Base-by-base conservation (phyloP, 352 stramenopile species). In the Thraustotheca clavata region DNA sequence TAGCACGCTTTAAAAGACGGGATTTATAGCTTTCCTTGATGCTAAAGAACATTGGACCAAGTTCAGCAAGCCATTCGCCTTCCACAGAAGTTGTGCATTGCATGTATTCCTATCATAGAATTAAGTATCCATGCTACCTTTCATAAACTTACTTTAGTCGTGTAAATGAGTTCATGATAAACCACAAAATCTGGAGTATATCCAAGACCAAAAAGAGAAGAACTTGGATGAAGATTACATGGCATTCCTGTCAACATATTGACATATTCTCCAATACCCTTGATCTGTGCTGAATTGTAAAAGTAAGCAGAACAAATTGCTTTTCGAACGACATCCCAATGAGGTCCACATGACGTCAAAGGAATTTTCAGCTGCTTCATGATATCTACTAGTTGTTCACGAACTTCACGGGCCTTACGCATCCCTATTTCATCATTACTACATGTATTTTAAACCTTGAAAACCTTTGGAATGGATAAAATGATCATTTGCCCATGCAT, bases 141-240 rank as follows among this genome's bases (percentile, higher is more conserved):
- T 31, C 26, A 32, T 34, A 66, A 60, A 24, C n/a, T 27, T 62
- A 62, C 89, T 71, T 99, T 99, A 33, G 87, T 97, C n/a, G 97
- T 99, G 73, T 98, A 97, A 46, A 99, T 98, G 7, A 99, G 86
- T 74, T 99, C 97, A 73, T 99, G 96, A 72, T 99, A 99, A 24
- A 97, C 96, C 4, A 99, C 94, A 80, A 98, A 99, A 75, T 99
- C 97, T 16, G 97, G 97, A 24, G 96, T 99, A 77, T 99, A 99
- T 18, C 97, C 97, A 18, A 99, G 76, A 12, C 96, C 95, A 76
- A 97, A 99, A 16, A 99, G 71, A n/a, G 96, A 95, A 31, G 89
- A 97, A 43, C 89, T 98, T 9, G 96, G 96, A 74, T 99, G 97
- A 22, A 99, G 70, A 33, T 97, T 87, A 69, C 89, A 98, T 39